Evolutionary conservation across 257 asterid genomes (phyloP), one percentile per base, ranked within the genome.

Genomic region (Plantago ovata): DNA sequence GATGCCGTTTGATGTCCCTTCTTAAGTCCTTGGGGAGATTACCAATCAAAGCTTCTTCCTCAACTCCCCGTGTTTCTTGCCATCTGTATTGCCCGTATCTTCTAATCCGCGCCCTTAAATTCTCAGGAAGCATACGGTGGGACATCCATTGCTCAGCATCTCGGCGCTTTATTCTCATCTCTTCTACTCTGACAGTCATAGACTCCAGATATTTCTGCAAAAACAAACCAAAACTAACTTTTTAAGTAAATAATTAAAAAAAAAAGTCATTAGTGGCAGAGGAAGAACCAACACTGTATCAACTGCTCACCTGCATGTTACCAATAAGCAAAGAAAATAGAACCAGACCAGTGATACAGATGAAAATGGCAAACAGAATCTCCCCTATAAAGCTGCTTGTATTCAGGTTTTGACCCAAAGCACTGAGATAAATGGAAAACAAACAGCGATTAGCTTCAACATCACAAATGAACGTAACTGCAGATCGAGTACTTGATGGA

Each of bases 21-120:
- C 81, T 70, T 58, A 85, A 72, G 76, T 82, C 94, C 62, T 78
- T 80, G 0, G 88, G 91, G 51, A 85, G 86, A 68, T 81, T 81
- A 42, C 58, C 67, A 62, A 84, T 77, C 58, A 84, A 72, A 18
- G 76, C 51, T 13, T 84, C 75, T 69, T 84, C 90, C 19, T 82
- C 75, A 10, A 84, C 94, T 0, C 94, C 94, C 68, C 87, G 73
- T 43, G 79, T 84, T 66, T 79, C 78, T 67, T 79, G 86, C 94
- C 94, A 84, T 64, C 71, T 74, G 66, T 74, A 67, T 13, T 78
- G 84, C 32, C 74, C 74, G 28, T 78, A 68, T 43, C 75, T 61
- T 33, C 80, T 63, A 24, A 77, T 69, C 19, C 80, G 71, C 12
- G 9, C 68, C 47, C 71, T 60, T 16, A 77, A 55, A 3, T 58